Evolutionary conservation across 2,329 filamentous ascomycete genomes (phyloP), one percentile per base, ranked within the genome.

Genomic region (Penicillium occitanis): DNA sequence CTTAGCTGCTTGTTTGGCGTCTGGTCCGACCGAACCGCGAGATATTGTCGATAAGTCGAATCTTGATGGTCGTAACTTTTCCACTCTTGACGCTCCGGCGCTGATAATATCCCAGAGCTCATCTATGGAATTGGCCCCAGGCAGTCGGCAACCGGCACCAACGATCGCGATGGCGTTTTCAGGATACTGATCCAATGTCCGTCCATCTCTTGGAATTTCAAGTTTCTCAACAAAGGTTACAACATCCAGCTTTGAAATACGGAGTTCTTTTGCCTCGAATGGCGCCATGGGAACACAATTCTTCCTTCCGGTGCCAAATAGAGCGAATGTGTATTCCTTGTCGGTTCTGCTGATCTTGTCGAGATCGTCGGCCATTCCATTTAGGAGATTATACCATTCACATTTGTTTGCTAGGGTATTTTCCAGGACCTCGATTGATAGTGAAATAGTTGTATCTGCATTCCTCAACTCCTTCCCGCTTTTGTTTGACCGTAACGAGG

Each of bases 121-220:
- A n/a, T 78, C 76, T 4, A 78, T 77, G 11, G 72, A 73, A 37
- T 69, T 71, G 42, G 74, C 74, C 0, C 80, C 81, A 0, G 82
- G 81, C 25, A 83, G 79, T 0, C 82, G 74, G 35, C 82, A 82
- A 0, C 75, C 79, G 57, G 66, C 80, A 30, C 81, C 81, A 10
- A 84, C 72, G 14, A 84, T 73, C 28, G 81, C 82, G 28, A 83
- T 81, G 48, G 79, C 64, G 30, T 58, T 57, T 46, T 55, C 58
- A 17, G 64, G 64, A 19, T 61, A 66, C 22, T 61, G 55, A 46
- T 65, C 33, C 11, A 65, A 33, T 4, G 55, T 50, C 11, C 63
- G 42, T 6, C 63, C 55, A 11, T 65, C 63, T 44, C 63, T 59
- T 7, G 33, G 44, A 13, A 65, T 65, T 5, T 53, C 44, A 8